phyloP scores from a whole-genome alignment of 2,329 filamentous ascomycete genomes.

The Rachicladosporium sp. region DNA sequence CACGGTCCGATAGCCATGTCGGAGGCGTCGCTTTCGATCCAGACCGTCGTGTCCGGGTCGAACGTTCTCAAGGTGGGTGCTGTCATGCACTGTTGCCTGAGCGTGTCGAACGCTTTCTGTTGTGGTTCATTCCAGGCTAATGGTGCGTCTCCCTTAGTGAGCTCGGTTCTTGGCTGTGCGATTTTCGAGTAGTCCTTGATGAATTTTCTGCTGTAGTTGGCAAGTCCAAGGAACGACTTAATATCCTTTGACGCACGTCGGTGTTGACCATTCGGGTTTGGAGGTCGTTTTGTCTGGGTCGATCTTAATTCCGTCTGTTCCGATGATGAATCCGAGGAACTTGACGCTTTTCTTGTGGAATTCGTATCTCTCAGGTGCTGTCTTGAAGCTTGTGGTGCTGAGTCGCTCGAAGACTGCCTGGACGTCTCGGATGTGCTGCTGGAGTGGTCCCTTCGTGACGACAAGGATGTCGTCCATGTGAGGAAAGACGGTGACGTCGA shows the following conservation, averaged over 20 bases:
- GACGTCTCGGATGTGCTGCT: slow-evolving; percentile 4
- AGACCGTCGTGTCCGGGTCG: slow-evolving; percentile 2
- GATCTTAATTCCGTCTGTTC: slow-evolving; percentile 13
- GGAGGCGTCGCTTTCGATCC: slow-evolving; percentile 5
- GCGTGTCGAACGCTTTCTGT: too few relatives aligned
- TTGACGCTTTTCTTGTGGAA: slow-evolving; percentile 20
- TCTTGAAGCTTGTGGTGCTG: slow-evolving; percentile 2
- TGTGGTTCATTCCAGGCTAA: too few relatives aligned
- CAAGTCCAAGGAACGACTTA: not conserved
- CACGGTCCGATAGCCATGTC: slow-evolving; percentile 6
- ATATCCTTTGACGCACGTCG: not conserved
- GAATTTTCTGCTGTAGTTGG: not conserved
- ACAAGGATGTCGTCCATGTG: slow-evolving; percentile 18
- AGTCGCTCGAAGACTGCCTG: slow-evolving; percentile 1
- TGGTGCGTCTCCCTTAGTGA: not conserved
- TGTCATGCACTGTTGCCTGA: not conserved
- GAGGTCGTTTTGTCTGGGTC: slow-evolving; percentile 4
- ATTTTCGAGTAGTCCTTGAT: slow-evolving; percentile 1
- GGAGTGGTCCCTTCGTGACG: slow-evolving; percentile 5
- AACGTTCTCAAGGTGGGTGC: slow-evolving; percentile 5
- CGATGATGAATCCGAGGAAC: slow-evolving; percentile 16
- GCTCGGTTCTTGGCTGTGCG: not conserved
- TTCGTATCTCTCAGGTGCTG: slow-evolving; percentile 14
- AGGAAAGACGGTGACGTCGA: slow-evolving; percentile 13
- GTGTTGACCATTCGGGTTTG: not conserved